Evolutionary conservation across 192 early-diverging fungal species (phyloP), one percentile per base, ranked within the genome.

Genomic region (Coemansia sp.): DNA sequence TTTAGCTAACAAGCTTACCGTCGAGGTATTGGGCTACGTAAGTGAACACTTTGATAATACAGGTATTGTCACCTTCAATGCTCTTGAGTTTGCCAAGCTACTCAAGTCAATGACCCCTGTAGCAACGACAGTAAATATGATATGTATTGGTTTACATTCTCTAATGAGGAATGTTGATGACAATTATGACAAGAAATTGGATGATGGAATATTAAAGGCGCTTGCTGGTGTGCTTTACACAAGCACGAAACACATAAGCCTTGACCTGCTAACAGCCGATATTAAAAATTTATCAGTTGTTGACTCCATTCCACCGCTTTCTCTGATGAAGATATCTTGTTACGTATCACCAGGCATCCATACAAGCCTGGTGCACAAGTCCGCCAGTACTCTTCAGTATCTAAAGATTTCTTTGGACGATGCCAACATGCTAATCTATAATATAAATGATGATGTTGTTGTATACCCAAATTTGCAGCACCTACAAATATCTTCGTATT

Each of bases 381-480:
- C 6, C 23, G n/a, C 50, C 23, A 19, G 23, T 9, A 51, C 50
- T 5, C 50, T 51, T 25, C 19, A 10, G 21, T 19, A 51, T 51
- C 19, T 51, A 27, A 27, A 27, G 0, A 27, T 3, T 4, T 0
- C 4, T 7, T 51, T 25, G 50, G 23, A 19, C 19, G 23, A 51
- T 10, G 19, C 23, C 10, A n/a, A 27, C 3, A 9, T 5, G 19
- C 19, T 51, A 25, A 3, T 51, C 4, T 23, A 25, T 4, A 19
- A 51, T 11, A 9, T 1, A 10, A 10, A 27, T 6, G 50, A 9
- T 4, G 23, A 51, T 51, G 19, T 6, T 25, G 50, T 51, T 10
- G 50, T 51, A 4, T 63, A 63, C 19, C 34, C 62, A 25, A 44
- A 63, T 29, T 5, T 63, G 62, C 39, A 63, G 25, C 42, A 23